Evolutionary conservation across 768 basidiomycete genomes (phyloP), one percentile per base, ranked within the genome.

Genomic region (Hericium rajendrae): DNA sequence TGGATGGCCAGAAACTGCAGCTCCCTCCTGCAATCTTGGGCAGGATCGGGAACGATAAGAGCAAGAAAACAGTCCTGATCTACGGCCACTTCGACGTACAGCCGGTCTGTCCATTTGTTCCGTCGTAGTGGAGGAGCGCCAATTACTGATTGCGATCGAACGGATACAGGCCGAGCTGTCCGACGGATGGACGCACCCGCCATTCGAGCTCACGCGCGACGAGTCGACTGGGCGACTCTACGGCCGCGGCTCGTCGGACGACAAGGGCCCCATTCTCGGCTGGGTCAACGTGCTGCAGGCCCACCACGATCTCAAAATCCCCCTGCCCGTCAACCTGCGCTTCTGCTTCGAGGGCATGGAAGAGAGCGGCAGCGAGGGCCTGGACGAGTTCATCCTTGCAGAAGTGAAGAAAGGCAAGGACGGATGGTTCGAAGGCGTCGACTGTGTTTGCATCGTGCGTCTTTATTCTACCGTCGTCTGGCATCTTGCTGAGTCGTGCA

Each of bases 261-360:
- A 94, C 75, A 95, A 95, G 71, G 92, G 92, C 0, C 91, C 91
- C 13, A 76, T 94, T 43, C 72, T 91, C 9, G 92, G 88, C 13
- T 94, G 92, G 92, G 70, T 95, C 57, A 93, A 94, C 66, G 86
- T 93, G 48, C 76, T 97, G 48, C 85, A 95, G 64, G 93, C 90
- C 56, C 92, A 95, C 57, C 72, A 79, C 51, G 73, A 83, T 56
- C 79, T 80, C 38, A 75, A 80, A 22, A 74, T 83, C 48, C 79
- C 82, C 38, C 78, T 97, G 18, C 94, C 94, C 1, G 91, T 97
- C 26, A 97, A 97, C 68, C 71, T 97, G 56, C 82, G 83, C 61
- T 85, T 90, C 75, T 91, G 89, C 76, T 94, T 98, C 64, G 95
- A 98, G 69, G 94, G 90, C 4, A 98, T 97, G 94, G 95, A 98